Evolutionary conservation across 2,329 filamentous ascomycete genomes (phyloP), one percentile per base, ranked within the genome.

Genomic region (Penicillium sp.): DNA sequence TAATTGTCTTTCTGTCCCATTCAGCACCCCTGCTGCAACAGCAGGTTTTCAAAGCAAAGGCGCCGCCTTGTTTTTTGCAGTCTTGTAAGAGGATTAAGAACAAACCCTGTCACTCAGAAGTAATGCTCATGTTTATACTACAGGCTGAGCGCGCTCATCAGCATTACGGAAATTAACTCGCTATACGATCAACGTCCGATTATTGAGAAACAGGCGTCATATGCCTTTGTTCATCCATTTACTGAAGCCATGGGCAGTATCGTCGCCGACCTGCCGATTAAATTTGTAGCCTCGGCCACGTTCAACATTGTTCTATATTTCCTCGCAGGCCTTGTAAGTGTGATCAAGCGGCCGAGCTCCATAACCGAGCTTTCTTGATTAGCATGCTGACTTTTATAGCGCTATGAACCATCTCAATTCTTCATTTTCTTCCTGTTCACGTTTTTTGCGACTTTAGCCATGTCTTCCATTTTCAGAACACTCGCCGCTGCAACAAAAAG

Each of bases 171-270:
- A 79, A 95, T 96, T 69, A 78, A 95, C 30, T 91, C 89, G 0
- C 82, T 96, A 12, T 97, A 95, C 68, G 85, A 89, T 12, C 91
- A 96, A 82, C 87, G 92, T 35, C 89, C 90, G 3, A 95, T 97
- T 63, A 90, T 97, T 59, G 91, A 96, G 68, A 97, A 97, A 71
- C 92, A 97, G 66, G 79, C 82, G 51, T 86, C 89, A 55, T 97
- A 96, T 68, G 91, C 91, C 8, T 82, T 97, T 21, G 96, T 96
- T 64, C 92, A 96, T 69, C 91, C 93, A 0, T 92, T 89, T 7
- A 86, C 91, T 16, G 91, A 97, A 77, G 90, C 91, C 14, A 80
- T 91, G 57, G 86, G 89, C 0, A 93, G 90, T 3, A 93, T 96
- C 83, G 75, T 97, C 21, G 87, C 85, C 56, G 92, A 97, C 65